Base-by-base conservation (phyloP, 2,329 filamentous ascomycete species). In the Coniochaeta pulveracea region DNA sequence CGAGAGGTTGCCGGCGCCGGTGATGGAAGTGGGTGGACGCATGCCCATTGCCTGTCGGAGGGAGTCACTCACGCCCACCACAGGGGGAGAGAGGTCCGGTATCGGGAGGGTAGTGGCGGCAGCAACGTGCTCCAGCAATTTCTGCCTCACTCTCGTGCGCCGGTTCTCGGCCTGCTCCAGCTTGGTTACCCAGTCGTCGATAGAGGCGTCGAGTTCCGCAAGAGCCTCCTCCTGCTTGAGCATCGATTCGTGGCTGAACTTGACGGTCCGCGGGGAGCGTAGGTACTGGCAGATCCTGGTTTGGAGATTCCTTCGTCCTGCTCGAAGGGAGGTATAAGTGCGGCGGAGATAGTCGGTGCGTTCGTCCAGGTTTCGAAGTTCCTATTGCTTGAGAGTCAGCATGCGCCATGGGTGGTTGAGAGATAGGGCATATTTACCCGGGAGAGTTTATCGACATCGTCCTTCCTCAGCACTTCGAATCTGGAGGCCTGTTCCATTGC, bases 91-190 rank as follows among this genome's bases (percentile, higher is more conserved):
- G 10, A 49, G 31, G n/a, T n/a, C n/a, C n/a, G n/a, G n/a, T 7
- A 31, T 10, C 19, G 59, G 52, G 10, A 80, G 60, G 6, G 71
- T 72, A 33, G 72, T 60, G 3, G 81, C 79, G 11, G 80, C 83
- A 29, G 83, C 82, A 34, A 88, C 76, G 48, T 89, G 83, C 55
- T 89, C 82, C 4, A 89, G 68, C 10, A 89, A 63, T 63, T 86
- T 89, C 51, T 88, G 81, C 23, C 81, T 72, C 27, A 89, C 75
- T 6, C 80, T 69, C 11, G 76, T 78, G 25, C 82, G 75, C 47
- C 83, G 68, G 50, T 86, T 85, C 54, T 89, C 83, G 8, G 81
- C 80, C 41, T 80, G 71, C 48, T 88, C 83, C n/a, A 88, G 69
- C 58, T 88, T 88, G 44, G 60, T 65, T 31, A 83, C 75, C 78